These are phyloP conservation scores for Xylaria scruposa DNA, from an alignment of 495 filamentous ascomycete genomes.

Conservation along the genomic window DNA sequence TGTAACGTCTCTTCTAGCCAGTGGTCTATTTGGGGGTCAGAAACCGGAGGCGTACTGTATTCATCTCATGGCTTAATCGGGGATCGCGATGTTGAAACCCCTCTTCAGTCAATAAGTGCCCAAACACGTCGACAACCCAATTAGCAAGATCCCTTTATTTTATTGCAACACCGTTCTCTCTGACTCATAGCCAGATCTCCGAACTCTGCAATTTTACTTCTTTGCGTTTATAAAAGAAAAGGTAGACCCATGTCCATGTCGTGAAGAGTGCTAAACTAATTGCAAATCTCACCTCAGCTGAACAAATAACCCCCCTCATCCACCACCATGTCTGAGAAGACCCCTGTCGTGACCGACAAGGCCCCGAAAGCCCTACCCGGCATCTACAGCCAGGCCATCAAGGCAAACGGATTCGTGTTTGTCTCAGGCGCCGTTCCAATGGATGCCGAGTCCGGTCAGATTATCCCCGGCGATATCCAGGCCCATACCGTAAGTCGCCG, in stretches of 20 bases:
- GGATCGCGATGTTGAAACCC: background rate
- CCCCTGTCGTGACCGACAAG: conserved; percentile 52
- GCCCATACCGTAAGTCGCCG: conserved; percentile 46
- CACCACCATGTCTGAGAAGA: conserved; percentile 38
- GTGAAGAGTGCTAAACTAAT: background rate
- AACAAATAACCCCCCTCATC: background rate
- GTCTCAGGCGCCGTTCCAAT: conserved; percentile 79
- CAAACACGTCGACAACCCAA: background rate
- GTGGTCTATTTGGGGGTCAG: conserved; percentile 15
- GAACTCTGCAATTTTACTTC: background rate
- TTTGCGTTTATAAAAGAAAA: background rate
- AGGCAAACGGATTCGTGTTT: conserved; percentile 72
- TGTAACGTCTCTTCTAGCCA: conserved; percentile 13
- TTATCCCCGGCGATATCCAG: conserved; percentile 68
- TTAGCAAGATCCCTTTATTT: background rate
- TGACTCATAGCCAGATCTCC: background rate
- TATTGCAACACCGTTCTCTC: background rate
- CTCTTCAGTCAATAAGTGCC: background rate
- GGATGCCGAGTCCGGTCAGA: conserved; percentile 65
- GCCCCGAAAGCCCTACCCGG: conserved; percentile 53
- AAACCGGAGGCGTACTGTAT: background rate
- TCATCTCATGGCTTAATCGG: background rate
- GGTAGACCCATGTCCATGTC: background rate
- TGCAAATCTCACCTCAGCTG: background rate
- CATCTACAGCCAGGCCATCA: conserved; percentile 75